Evolutionary conservation across 306 rosid species (phyloP).

Genomic region (Hylodesmum podocarpum): DNA sequence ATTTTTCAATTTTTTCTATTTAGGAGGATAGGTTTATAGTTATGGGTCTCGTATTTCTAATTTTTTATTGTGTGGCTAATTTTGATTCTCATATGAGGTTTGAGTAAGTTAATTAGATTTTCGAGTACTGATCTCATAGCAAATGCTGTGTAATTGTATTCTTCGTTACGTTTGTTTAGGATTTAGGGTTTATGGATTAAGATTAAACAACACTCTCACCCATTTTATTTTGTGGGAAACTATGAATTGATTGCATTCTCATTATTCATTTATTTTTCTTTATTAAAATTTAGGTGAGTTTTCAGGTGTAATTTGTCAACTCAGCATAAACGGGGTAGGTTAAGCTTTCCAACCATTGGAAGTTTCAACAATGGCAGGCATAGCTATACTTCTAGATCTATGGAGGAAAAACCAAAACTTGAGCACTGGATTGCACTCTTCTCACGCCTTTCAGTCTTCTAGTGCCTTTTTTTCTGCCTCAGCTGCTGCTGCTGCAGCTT

Average conservation of each 20-base stretch:
- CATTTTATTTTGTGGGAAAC: neutral
- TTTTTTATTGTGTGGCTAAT: neutral
- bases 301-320: neutral
- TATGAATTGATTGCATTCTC: neutral
- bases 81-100: neutral
- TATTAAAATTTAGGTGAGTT: neutral
- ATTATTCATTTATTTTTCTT: neutral
- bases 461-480: constrained; percentile 63
- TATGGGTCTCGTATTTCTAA: neutral
- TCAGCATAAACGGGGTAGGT: neutral
- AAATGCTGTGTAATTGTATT: neutral
- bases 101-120: neutral
- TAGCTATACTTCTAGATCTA: constrained; percentile 72
- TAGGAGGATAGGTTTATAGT: neutral
- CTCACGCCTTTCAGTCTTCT: constrained; percentile 49
- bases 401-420: constrained; percentile 56
- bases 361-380: constrained; percentile 64
- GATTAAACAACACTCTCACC: neutral
- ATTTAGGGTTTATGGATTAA: too few species aligned
- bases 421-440: constrained; percentile 33
- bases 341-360: neutral
- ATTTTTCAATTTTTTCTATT: neutral
- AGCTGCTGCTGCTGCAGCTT: constrained; percentile 34
- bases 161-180: neutral
- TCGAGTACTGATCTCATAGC: neutral